These are phyloP conservation scores for Serendipita vermifera DNA, from an alignment of 768 basidiomycete genomes.

Conservation along the genomic window DNA sequence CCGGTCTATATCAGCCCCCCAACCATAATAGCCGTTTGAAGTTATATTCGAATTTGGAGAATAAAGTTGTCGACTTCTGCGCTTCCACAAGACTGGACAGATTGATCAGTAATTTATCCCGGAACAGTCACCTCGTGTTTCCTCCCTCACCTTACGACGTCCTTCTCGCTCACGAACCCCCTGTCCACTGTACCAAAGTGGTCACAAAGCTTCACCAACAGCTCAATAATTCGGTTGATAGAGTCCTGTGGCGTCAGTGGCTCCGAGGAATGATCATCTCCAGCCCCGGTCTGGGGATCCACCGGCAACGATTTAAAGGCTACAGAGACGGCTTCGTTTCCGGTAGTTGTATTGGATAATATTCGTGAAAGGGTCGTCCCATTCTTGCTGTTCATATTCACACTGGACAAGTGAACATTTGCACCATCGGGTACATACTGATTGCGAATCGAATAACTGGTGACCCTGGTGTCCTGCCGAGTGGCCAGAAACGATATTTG, in stretches of 20 bases:
- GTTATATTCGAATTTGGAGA: slow-evolving; percentile 88
- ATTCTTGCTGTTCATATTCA: background rate
- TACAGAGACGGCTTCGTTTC: slow-evolving; percentile 35
- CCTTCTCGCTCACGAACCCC: slow-evolving; percentile 45
- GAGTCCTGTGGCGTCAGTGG: slow-evolving; percentile 65
- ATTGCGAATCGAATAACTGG: slow-evolving; percentile 80
- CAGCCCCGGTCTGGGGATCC: slow-evolving; percentile 48
- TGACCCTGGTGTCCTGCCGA: slow-evolving; percentile 59
- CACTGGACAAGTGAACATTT: slow-evolving; percentile 11
- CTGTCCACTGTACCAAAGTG: slow-evolving; percentile 39
- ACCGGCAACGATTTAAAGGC: slow-evolving; percentile 74
- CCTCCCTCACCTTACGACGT: slow-evolving; percentile 60
- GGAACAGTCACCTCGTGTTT: background rate
- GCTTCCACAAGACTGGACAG: slow-evolving; percentile 60
- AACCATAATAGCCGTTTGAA: slow-evolving; percentile 85
- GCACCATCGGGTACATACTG: slow-evolving; percentile 27
- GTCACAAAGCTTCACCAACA: slow-evolving; percentile 53
- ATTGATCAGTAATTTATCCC: slow-evolving; percentile 7
- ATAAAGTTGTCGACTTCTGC: slow-evolving; percentile 68
- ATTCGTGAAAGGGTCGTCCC: background rate
- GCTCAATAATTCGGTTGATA: slow-evolving; percentile 59
- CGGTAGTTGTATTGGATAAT: background rate
- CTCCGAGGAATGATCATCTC: slow-evolving; percentile 45
- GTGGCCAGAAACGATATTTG: slow-evolving; percentile 62
- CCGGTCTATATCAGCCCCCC: slow-evolving; percentile 40